Conservation (phyloP, 1,139 yeast genomes). For the Yarrowia galli region DNA sequence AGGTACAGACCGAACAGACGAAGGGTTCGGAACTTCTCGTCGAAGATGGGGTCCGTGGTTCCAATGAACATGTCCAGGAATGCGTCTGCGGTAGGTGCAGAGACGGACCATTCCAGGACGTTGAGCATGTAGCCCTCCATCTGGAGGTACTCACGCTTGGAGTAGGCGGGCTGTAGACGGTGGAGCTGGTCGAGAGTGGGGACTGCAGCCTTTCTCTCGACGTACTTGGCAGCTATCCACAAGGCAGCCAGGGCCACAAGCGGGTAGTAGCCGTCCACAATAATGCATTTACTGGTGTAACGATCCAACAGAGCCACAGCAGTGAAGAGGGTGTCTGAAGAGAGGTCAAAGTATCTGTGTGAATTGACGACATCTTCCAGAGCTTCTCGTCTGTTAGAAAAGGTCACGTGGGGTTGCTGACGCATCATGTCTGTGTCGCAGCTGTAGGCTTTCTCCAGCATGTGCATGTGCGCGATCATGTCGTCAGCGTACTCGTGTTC, state of each 20-base stretch:
- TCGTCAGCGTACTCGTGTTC: conserved; percentile 38
- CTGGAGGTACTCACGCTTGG: conserved; percentile 90
- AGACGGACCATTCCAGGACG: conserved; percentile 86
- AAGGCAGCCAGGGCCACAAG: conserved; percentile 91
- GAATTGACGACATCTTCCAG: conserved; percentile 83
- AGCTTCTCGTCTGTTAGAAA: conserved; percentile 92
- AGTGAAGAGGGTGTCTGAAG: conserved; percentile 81
- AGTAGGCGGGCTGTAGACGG: conserved; percentile 61
- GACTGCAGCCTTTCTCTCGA: conserved; percentile 86
- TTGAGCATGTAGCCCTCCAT: conserved; percentile 93
- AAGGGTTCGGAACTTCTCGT: conserved; percentile 31
- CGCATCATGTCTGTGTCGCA: conserved; percentile 71
- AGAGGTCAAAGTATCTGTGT: conserved; percentile 78
- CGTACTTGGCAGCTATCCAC: conserved; percentile 96
- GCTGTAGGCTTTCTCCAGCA: conserved; percentile 48
- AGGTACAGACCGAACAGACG: conserved; percentile 27
- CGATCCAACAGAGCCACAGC: conserved; percentile 86
- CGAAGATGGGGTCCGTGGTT: conserved; percentile 32
- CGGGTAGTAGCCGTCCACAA: conserved; percentile 90
- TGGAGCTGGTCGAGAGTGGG: conserved; percentile 84
- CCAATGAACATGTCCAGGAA: conserved; percentile 38
- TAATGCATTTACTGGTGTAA: conserved; percentile 90
- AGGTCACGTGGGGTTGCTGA: conserved; percentile 89
- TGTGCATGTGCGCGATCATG: conserved; percentile 43
- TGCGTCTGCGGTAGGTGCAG: conserved; percentile 57